Base-by-base conservation (phyloP, 805 yeast genomes). In the Nakazawaea laoshanensis region DNA sequence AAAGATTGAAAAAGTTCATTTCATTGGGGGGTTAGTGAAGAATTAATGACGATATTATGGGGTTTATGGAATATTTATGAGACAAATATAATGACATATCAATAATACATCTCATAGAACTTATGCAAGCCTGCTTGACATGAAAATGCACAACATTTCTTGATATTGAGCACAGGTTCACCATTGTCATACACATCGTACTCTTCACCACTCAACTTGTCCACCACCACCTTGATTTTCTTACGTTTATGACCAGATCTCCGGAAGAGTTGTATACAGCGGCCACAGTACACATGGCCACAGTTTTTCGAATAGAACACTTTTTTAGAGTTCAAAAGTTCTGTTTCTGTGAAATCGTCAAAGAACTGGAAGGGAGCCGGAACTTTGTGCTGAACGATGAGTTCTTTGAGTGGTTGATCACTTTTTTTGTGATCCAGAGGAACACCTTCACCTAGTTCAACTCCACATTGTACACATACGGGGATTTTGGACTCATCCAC, bases 231-330 rank as follows among this genome's bases (percentile, higher is more conserved):
- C 17, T 31, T 31, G 3, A 5, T 15, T 18, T 35, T 35, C 15
- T 31, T 35, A 31, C 19, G 21, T 19, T 29, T 29, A 13, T 19
- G 11, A 15, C 11, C 25, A 3, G 20, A 16, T 19, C 19, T 24
- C 22, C 21, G 16, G 29, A 35, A 29, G 6, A 11, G 15, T 24
- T 30, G 31, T n/a, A 28, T 27, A 55, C 96, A 86, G 26, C 89
- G 55, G 1, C 95, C 96, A 53, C 96, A 86, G 50, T 73, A 86
- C 1, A 77, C 69, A 57, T 86, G 96, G 0, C 95, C 95, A 60
- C 96, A 86, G 24, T 58, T 54, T 0, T 83, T 68, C 13, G 25
- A 24, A 26, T 67, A 65, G 47, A 77, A 86, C 2, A 80, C 68
- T 39, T 86, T 66, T 45, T 65, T 73, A 0, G 88, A 78, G 21